A percentile compares a stretch with the other conserved stretches of the same genome.
Evolutionary conservation across 2,329 filamentous ascomycete species (phyloP).

Genomic region (Penicillium nordicum): DNA sequence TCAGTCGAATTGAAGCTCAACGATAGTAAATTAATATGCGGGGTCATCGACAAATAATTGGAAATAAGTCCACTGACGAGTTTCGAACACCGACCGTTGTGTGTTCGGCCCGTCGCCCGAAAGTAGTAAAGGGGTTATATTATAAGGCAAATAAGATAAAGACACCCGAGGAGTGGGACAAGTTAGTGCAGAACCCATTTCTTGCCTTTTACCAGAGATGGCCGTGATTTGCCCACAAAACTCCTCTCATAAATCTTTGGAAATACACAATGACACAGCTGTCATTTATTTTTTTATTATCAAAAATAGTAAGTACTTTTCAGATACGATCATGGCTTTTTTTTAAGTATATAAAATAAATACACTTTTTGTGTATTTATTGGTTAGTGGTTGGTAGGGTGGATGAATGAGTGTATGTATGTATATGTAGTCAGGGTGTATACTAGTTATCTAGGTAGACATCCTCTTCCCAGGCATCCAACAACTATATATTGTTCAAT

Average conservation of each 20-base stretch:
- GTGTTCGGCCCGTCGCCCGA: accelerated
- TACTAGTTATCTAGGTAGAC: too few species aligned
- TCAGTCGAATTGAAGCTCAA: not conserved
- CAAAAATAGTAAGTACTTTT: too few species aligned
- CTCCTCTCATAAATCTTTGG: constrained; percentile 60
- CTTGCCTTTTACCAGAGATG: constrained; percentile 80
- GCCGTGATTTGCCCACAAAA: constrained; percentile 63
- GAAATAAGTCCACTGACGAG: not conserved
- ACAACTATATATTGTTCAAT: too few species aligned
- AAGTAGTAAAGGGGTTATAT: not conserved
- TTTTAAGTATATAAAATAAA: too few species aligned
- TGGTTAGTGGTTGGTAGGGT: too few species aligned
- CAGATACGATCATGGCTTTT: too few species aligned
- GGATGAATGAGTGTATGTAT: too few species aligned
- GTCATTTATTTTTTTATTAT: constrained; percentile 35
- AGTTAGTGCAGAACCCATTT: constrained; percentile 68
- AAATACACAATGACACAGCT: constrained; percentile 43
- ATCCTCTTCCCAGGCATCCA: too few species aligned
- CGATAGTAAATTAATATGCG: constrained; percentile 10
- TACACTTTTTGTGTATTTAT: too few species aligned
- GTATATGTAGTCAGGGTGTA: too few species aligned
- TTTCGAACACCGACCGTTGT: constrained; percentile 28
- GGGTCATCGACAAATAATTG: constrained; percentile 13
- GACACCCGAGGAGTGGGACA: constrained; percentile 61
- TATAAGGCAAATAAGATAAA: not conserved